Percentiles rank a stretch among this genome's conserved stretches.
Conservation (phyloP, 2,329 filamentous ascomycete genomes). For the Sclerotinia spermophila region DNA sequence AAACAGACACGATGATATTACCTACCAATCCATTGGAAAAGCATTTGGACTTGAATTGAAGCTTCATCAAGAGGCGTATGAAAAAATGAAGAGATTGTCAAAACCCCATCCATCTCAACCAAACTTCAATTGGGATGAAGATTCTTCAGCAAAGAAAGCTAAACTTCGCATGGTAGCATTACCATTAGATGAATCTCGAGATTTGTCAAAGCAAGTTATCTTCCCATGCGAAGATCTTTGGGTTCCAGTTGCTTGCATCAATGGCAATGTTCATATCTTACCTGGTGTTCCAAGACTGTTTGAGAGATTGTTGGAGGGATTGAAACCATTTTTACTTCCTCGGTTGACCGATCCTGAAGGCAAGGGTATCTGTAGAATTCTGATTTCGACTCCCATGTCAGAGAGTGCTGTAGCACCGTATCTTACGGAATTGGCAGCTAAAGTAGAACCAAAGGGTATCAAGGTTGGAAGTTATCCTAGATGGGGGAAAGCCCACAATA, state of each 20-base stretch:
- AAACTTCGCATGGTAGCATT: slow-evolving; percentile 89
- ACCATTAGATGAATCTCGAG: slow-evolving; percentile 66
- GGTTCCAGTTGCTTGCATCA: slow-evolving; percentile 86
- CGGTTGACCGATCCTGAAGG: slow-evolving; percentile 74
- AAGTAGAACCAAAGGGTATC: slow-evolving; percentile 70
- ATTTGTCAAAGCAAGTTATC: slow-evolving; percentile 67
- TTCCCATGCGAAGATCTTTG: slow-evolving; percentile 80
- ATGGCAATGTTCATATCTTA: slow-evolving; percentile 89
- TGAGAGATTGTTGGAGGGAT: slow-evolving; percentile 70
- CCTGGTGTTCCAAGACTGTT: slow-evolving; percentile 85
- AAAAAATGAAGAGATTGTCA: slow-evolving; percentile 79
- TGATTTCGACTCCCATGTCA: slow-evolving; percentile 82
- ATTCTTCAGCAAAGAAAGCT: slow-evolving; percentile 72
- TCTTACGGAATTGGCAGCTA: slow-evolving; percentile 72
- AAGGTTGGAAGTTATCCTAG: slow-evolving; percentile 95
- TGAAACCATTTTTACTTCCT: slow-evolving; percentile 69
- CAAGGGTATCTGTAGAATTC: slow-evolving; percentile 71
- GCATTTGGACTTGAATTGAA: slow-evolving; percentile 76
- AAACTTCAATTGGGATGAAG: slow-evolving; percentile 79
- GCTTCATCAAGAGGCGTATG: slow-evolving; percentile 72
- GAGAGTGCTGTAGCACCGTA: slow-evolving; percentile 84
- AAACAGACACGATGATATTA: slow-evolving; percentile 89
- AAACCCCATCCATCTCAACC: slow-evolving; percentile 69
- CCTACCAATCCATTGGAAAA: slow-evolving; percentile 88
- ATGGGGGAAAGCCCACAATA: slow-evolving; percentile 85